Conservation (phyloP, 1,284 basidiomycete species). For the Lentinus polychrous region DNA sequence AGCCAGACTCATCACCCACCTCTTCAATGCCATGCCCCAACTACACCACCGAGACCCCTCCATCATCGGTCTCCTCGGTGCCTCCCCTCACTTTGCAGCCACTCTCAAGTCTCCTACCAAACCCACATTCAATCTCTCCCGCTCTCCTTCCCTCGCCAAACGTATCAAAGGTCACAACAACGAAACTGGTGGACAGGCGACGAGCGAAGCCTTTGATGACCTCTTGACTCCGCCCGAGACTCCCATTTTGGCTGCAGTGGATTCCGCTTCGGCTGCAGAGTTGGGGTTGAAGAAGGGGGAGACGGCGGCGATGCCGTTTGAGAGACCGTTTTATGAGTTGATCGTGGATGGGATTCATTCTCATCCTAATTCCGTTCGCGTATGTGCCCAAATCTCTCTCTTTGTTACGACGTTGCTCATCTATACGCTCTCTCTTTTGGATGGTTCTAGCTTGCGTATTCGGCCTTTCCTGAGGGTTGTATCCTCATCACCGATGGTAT, state of each 20-base stretch:
- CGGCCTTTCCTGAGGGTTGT: conserved; percentile 76
- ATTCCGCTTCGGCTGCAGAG: too few relatives aligned
- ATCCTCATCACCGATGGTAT: conserved; percentile 85
- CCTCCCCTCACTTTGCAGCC: conserved; percentile 53
- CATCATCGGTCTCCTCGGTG: conserved; percentile 82
- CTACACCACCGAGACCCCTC: conserved; percentile 80
- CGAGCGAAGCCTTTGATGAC: conserved; percentile 62
- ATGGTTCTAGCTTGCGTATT: conserved; percentile 78
- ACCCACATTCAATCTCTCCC: conserved; percentile 14
- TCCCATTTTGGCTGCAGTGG: conserved; percentile 29
- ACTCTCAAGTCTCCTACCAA: conserved; percentile 20
- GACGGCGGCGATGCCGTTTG: conserved; percentile 36
- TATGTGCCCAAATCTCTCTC: conserved; percentile 35
- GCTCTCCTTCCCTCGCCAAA: conserved; percentile 12
- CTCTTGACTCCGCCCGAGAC: conserved; percentile 54
- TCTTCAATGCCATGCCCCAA: conserved; percentile 91
- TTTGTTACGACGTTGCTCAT: too few relatives aligned
- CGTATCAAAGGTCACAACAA: conserved; percentile 16
- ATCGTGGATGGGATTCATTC: conserved; percentile 91
- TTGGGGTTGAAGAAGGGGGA: conserved; percentile 29
- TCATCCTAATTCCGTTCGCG: conserved; percentile 84
- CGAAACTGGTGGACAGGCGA: conserved; percentile 21
- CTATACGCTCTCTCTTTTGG: too few relatives aligned
- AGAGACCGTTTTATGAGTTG: conserved; percentile 79
- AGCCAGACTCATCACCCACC: conserved; percentile 81